Conservation (phyloP, 768 basidiomycete genomes). For the Lactarius sanguifluus region DNA sequence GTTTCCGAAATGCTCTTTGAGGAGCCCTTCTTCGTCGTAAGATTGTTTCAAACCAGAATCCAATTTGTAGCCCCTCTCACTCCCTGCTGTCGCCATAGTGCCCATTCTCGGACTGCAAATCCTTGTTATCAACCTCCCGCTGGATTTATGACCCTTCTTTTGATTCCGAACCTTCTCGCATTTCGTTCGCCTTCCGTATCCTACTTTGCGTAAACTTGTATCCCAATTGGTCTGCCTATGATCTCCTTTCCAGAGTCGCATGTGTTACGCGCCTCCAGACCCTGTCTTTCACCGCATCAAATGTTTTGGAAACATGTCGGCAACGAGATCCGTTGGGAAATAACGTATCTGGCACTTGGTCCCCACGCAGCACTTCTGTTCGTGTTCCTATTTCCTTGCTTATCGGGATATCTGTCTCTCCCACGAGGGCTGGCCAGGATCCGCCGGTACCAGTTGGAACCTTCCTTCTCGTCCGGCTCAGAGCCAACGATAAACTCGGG, state of each 20-base stretch:
- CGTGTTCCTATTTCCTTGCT: constrained; percentile 5
- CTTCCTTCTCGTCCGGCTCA: neutral
- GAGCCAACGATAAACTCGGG: neutral
- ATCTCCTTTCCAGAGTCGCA: constrained; percentile 18
- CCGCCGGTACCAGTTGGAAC: neutral
- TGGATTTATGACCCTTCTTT: constrained; percentile 26
- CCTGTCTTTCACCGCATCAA: neutral
- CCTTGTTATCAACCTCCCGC: constrained; percentile 8
- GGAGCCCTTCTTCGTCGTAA: constrained; percentile 26
- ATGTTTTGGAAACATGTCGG: neutral
- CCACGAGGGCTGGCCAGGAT: neutral
- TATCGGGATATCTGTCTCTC: constrained; percentile 5
- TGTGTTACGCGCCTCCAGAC: neutral
- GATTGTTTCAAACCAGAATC: constrained; percentile 1
- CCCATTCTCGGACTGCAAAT: neutral
- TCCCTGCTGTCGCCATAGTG: constrained; percentile 6
- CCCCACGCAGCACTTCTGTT: neutral
- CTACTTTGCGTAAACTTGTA: constrained; percentile 17
- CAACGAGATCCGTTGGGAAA: neutral
- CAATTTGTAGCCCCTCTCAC: neutral
- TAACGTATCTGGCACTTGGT: neutral
- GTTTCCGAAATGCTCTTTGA: constrained; percentile 19
- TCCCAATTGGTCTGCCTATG: constrained; percentile 18
- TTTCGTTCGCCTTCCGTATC: constrained; percentile 26
- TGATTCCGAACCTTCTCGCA: constrained; percentile 26